These are phyloP conservation scores for Fraxinus paxiana DNA, from an alignment of 305 asterid species.

Conservation along the genomic window DNA sequence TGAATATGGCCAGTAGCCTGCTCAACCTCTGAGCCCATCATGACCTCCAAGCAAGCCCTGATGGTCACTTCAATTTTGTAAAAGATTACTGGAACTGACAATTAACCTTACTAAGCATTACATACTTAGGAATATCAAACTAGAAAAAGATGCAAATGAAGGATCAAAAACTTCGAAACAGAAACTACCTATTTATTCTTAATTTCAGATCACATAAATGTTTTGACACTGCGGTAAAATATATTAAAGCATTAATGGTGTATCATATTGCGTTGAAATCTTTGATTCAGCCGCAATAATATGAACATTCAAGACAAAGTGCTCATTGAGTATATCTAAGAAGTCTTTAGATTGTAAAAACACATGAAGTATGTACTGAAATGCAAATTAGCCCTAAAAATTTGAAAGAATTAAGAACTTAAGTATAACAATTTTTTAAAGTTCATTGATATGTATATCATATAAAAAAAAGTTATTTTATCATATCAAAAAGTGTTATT, in stretches of 20 bases:
- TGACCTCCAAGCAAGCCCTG: conserved; percentile 31
- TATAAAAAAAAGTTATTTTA: background rate
- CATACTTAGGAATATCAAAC: background rate
- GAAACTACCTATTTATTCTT: background rate
- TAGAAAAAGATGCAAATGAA: background rate
- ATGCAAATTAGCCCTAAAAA: background rate
- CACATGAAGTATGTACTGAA: background rate
- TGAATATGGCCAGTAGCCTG: conserved; percentile 42
- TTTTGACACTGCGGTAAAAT: background rate
- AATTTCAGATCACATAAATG: background rate
- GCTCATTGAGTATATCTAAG: background rate
- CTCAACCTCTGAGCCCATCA: conserved; percentile 62
- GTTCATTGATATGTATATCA: background rate
- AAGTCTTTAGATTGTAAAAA: background rate
- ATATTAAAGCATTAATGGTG: background rate
- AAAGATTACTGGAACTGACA: background rate
- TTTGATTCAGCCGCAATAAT: background rate
- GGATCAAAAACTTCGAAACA: background rate
- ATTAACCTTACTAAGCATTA: background rate
- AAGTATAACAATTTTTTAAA: background rate
- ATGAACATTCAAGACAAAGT: background rate
- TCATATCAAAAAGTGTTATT: background rate
- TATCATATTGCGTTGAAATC: background rate
- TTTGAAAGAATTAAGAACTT: background rate
- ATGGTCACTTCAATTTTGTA: conserved; percentile 21